A percentile compares a stretch with the other conserved stretches of the same genome.
phyloP scores from a whole-genome alignment of 305 asterid genomes.

The Ilex paraguariensis region DNA sequence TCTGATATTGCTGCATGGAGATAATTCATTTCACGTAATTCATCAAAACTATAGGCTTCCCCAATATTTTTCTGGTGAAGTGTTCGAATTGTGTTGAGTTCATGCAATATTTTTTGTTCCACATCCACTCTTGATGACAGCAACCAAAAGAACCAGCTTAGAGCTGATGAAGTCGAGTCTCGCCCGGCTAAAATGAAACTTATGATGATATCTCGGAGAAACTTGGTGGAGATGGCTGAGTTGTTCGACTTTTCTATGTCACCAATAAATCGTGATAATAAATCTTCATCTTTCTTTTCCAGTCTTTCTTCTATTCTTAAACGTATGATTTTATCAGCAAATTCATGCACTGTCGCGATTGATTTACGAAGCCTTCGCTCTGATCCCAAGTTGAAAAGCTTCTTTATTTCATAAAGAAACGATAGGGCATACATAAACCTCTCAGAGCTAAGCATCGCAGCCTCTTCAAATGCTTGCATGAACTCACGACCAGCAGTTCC shows the following conservation, averaged over 20 bases:
- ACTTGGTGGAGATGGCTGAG: constrained; percentile 22
- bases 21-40: constrained; percentile 72
- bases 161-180: constrained; percentile 70
- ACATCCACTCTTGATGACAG: constrained; percentile 37
- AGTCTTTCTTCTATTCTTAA: constrained; percentile 37
- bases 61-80: constrained; percentile 28
- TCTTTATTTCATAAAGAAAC: constrained; percentile 26
- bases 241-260: constrained; percentile 31
- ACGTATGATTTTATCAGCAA: constrained; percentile 56
- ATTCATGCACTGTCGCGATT: constrained; percentile 42
- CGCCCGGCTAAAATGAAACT: constrained; percentile 80
- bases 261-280: constrained; percentile 54
- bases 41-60: constrained; percentile 41
- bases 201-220: constrained; percentile 55
- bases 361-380: constrained; percentile 43
- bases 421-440: constrained; percentile 60
- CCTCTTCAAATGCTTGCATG: constrained; percentile 68
- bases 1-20: constrained; percentile 78
- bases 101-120: constrained; percentile 39
- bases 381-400: constrained; percentile 42
- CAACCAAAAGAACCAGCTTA: constrained; percentile 73
- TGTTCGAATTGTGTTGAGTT: constrained; percentile 29
- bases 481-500: constrained; percentile 40
- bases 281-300: constrained; percentile 44
- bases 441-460: constrained; percentile 56